Evolutionary conservation across 1,284 basidiomycete species (phyloP).

Genomic region (Pyrrhoderma lamaoense): DNA sequence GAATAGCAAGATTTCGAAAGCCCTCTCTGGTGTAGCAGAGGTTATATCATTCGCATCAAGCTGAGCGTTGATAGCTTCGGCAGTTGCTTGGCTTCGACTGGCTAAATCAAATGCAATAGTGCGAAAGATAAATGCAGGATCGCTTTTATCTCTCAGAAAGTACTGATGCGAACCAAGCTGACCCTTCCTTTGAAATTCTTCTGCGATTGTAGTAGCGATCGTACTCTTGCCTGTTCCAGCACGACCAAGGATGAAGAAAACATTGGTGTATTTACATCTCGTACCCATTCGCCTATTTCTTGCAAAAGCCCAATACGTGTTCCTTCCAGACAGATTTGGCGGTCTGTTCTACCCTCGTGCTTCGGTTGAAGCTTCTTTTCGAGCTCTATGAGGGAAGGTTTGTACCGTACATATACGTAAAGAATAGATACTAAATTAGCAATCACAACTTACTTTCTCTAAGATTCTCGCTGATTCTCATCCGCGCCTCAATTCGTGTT

Average conservation of each 20-base stretch:
- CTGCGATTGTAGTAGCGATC: conserved; percentile 19
- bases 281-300: not conserved
- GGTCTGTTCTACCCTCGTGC: too few species aligned
- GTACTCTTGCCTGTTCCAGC: conserved; percentile 24
- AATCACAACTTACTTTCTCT: too few species aligned
- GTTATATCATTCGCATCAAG: too few species aligned
- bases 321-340: conserved; percentile 11
- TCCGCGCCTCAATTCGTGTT: too few species aligned
- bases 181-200: not conserved
- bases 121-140: conserved; percentile 17
- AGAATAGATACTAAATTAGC: too few species aligned
- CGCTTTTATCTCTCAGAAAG: conserved; percentile 18
- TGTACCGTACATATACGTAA: too few species aligned
- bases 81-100: not conserved
- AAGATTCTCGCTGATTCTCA: too few species aligned
- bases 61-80: too few species aligned
- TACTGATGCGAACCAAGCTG: conserved; percentile 16
- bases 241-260: conserved; percentile 24
- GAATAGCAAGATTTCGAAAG: not conserved
- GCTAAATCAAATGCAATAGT: conserved; percentile 21
- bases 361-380: too few species aligned
- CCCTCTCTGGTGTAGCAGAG: too few species aligned
- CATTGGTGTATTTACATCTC: not conserved
- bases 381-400: too few species aligned
- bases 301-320: not conserved